Base-by-base conservation (phyloP, 352 stramenopile genomes). In the Globisporangium acanthophoron region DNA sequence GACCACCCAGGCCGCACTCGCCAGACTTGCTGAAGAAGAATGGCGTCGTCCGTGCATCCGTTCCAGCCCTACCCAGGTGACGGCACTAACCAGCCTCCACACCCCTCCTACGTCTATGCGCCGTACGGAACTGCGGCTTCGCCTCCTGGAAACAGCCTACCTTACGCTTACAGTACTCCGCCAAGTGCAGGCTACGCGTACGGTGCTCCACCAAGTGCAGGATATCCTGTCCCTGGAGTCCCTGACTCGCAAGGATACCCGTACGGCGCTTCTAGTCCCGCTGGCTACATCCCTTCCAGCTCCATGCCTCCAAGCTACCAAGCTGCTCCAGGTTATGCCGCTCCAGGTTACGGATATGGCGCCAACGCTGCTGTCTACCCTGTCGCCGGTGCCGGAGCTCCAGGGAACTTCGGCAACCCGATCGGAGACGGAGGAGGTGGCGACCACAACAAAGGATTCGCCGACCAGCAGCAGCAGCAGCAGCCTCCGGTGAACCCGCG, bases 31-130 rank as follows among this genome's bases (percentile, higher is more conserved):
- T 20, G 43, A 29, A 7, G 18, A 27, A 56, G 40, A 21, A 58
- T 58, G 57, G 13, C 50, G 13, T 59, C 43, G 27, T 50, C 56
- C 3, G 56, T 56, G 40, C 40, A 59, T 50, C 48, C 56, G 21
- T 52, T 51, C 13, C 48, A 56, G 41, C n/a, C 27, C 1, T 20
- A 24, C 12, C 57, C 56, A 52, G 31, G n/a, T 18, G 37, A 52
- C 20, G 40, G 18, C 6, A 5, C 24, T 11, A 54, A 39, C 20
- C 29, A 54, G 1, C 39, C 40, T 18, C 48, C 47, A 16, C 46
- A 40, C 35, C 33, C 9, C 9, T 6, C 9, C 9, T 6, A 11
- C 33, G 43, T 24, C 15, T 5, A 11, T 7, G 21, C 3, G 27
- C 4, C 35, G 13, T 1, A 40, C 15, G 48, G 21, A 35, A 1